Percentiles rank a stretch among this genome's conserved stretches.
Conservation (phyloP, 2,329 filamentous ascomycete genomes). For the Lecanicillium sp. region DNA sequence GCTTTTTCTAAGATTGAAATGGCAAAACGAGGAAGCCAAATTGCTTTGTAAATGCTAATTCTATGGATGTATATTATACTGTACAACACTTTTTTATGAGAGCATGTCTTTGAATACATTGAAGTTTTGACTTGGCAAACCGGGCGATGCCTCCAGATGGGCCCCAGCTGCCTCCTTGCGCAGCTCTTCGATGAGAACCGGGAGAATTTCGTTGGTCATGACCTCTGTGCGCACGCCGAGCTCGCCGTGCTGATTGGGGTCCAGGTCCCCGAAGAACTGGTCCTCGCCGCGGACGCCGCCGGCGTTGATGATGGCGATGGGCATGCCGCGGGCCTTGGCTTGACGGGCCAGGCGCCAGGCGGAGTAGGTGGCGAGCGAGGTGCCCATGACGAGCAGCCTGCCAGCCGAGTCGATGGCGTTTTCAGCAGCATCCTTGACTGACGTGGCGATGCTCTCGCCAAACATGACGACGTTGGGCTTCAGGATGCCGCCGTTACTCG, state of each 20-base stretch:
- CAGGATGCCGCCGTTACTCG: conserved; percentile 68
- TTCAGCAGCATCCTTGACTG: conserved; percentile 72
- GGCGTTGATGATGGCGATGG: conserved; percentile 81
- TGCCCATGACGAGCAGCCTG: conserved; percentile 74
- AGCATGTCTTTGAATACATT: conserved; percentile 54
- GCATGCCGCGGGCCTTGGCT: conserved; percentile 75
- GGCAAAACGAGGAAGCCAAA: not conserved
- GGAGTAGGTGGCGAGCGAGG: conserved; percentile 88
- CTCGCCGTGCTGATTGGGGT: conserved; percentile 44
- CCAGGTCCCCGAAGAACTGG: conserved; percentile 55
- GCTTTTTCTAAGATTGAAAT: conserved; percentile 46
- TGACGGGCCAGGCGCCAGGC: conserved; percentile 85
- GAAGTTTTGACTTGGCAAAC: conserved; percentile 19
- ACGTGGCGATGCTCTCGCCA: conserved; percentile 71
- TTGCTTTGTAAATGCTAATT: conserved; percentile 13
- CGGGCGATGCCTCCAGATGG: not conserved
- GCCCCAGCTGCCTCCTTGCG: conserved; percentile 23
- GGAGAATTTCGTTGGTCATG: conserved; percentile 52
- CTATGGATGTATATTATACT: conserved; percentile 13
- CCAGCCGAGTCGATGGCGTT: conserved; percentile 70
- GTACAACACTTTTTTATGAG: conserved; percentile 36
- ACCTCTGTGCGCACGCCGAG: conserved; percentile 52
- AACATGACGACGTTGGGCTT: conserved; percentile 97
- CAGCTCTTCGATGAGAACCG: conserved; percentile 49
- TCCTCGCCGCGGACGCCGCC: conserved; percentile 79